Conservation (phyloP, 257 asterid genomes). For the Solanum arcanum region DNA sequence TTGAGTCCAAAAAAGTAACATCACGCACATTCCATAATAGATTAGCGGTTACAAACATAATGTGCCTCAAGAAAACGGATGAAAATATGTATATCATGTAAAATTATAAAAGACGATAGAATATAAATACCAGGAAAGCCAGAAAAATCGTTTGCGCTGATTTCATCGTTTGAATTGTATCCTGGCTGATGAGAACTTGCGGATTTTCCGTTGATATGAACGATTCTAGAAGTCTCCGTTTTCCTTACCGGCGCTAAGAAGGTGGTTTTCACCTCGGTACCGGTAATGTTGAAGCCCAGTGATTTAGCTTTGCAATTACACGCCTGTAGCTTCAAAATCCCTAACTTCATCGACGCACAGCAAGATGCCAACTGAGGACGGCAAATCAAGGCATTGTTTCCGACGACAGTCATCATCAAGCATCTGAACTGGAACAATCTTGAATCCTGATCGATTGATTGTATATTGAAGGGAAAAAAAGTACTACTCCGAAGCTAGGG, state of each 20-base stretch:
- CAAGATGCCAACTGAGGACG: constrained; percentile 7
- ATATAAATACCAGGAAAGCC: constrained; percentile 23
- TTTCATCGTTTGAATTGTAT: constrained; percentile 14
- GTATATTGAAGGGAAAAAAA: background rate
- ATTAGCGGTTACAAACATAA: background rate
- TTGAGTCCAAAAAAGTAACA: background rate
- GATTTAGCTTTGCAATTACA: constrained; percentile 1
- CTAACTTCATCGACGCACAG: constrained; percentile 9
- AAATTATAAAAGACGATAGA: background rate
- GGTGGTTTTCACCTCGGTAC: constrained; percentile 26
- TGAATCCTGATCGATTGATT: background rate
- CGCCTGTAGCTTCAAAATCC: constrained; percentile 19
- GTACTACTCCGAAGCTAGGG: background rate
- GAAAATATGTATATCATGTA: background rate
- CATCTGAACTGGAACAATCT: background rate
- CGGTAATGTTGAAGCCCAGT: constrained; percentile 8
- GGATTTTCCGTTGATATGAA: constrained; percentile 20
- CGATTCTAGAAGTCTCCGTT: constrained; percentile 43
- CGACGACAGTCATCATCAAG: constrained; percentile 28
- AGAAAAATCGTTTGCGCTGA: constrained; percentile 6
- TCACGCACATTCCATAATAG: background rate
- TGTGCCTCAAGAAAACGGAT: background rate
- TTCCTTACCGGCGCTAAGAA: constrained; percentile 49
- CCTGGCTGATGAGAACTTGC: constrained; percentile 8
- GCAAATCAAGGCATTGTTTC: constrained; percentile 12